Evolutionary conservation across 1,139 yeast species (phyloP), one percentile per base, ranked within the genome.

Genomic region (Pneumocystis canis): DNA sequence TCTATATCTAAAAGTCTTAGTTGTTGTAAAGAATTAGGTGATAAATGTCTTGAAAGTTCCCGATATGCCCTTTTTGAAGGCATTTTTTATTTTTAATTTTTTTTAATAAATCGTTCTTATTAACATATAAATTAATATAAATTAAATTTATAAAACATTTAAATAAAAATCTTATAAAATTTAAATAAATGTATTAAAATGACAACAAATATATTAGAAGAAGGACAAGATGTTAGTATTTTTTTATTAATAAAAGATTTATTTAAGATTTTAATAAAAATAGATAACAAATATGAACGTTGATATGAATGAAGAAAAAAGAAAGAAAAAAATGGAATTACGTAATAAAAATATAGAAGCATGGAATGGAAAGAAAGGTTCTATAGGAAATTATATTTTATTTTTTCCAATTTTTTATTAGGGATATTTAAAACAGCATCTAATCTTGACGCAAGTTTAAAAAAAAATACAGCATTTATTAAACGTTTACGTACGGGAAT

Each of bases 381-480:
- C 25, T 47, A 25, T 25, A 1, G 5, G 3, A 9, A 4, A 11
- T 25, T 11, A 25, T n/a, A 9, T 18, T 11, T 5, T 3, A 1
- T 9, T 11, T 28, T 25, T 20, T 25, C 11, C 25, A 25, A 47
- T 47, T 47, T 37, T 16, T 9, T 47, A 30, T 20, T 41, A 69
- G 71, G 68, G 60, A 65, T 69, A n/a, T 68, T 68, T 47, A 65
- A 67, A 14, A 67, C 74, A 0, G 71, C 77, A 1, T 66, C 71
- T 18, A 78, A 80, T 60, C 75, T 85, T 18, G 97, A 90, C 71
- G 78, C 95, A 0, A 84, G 92, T 62, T 76, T 90, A 66, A 90
- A 89, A 77, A 87, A 85, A 71, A 89, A 90, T 71, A 84, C 89
- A 3, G 86, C 89, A 0, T 87, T 89, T 69, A 84, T 89, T 64